Evolutionary conservation across 805 yeast species (phyloP).

Genomic region (Candida ovalis): DNA sequence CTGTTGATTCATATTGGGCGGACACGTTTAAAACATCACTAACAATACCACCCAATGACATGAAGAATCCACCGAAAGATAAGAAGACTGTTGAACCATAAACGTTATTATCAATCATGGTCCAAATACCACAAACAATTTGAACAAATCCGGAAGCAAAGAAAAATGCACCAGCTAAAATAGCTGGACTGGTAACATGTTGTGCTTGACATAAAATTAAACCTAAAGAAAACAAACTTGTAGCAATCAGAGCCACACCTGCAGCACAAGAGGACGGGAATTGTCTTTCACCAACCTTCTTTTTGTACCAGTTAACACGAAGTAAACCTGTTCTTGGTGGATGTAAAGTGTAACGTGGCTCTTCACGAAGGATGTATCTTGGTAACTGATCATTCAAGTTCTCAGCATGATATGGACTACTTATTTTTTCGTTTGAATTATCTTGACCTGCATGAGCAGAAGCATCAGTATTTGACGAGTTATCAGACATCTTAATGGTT

Average conservation of each 20-base stretch:
- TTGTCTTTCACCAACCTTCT: slow-evolving; percentile 35
- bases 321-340: slow-evolving; percentile 34
- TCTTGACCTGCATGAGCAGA: slow-evolving; percentile 15
- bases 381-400: neutral
- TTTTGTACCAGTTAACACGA: slow-evolving; percentile 39
- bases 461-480: slow-evolving; percentile 26
- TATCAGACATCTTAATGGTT: slow-evolving; percentile 16
- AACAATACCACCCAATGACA: slow-evolving; percentile 42
- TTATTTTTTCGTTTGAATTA: neutral
- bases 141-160: slow-evolving; percentile 44
- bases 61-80: slow-evolving; percentile 49
- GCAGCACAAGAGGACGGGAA: slow-evolving; percentile 43
- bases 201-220: slow-evolving; percentile 37
- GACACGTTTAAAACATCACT: slow-evolving; percentile 41
- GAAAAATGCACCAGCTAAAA: slow-evolving; percentile 38
- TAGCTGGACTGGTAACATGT: slow-evolving; percentile 36
- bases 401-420: neutral
- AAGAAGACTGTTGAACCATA: slow-evolving; percentile 47
- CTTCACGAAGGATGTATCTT: neutral
- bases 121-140: slow-evolving; percentile 45
- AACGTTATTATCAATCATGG: slow-evolving; percentile 41
- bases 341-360: slow-evolving; percentile 17
- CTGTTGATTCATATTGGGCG: slow-evolving; percentile 34
- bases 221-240: slow-evolving; percentile 41
- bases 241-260: slow-evolving; percentile 39